Evolutionary conservation across 495 filamentous ascomycete genomes (phyloP).

Genomic region (Aspergillus saccharolyticus): DNA sequence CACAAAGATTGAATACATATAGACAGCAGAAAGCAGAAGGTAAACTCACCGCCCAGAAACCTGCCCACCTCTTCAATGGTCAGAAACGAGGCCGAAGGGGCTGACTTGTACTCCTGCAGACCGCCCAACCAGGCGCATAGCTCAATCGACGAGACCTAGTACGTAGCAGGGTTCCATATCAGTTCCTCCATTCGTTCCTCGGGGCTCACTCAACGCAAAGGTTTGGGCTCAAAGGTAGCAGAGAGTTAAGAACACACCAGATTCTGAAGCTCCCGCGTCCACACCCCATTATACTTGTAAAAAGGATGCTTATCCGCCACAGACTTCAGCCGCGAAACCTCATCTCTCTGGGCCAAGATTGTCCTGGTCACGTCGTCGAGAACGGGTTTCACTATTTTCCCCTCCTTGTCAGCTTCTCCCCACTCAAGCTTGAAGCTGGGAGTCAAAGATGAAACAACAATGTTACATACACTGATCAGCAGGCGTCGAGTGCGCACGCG

Average conservation of each 20-base stretch:
- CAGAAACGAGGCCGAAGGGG: slow-evolving; percentile 51
- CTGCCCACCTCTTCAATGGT: slow-evolving; percentile 84
- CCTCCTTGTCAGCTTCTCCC: background rate
- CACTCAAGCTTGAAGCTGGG: background rate
- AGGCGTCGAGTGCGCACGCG: slow-evolving; percentile 84
- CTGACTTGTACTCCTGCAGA: slow-evolving; percentile 39
- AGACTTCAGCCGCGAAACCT: slow-evolving; percentile 50
- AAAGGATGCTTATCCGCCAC: slow-evolving; percentile 82
- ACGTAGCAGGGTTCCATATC: slow-evolving; percentile 32
- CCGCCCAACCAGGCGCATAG: slow-evolving; percentile 76
- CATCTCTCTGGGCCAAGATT: slow-evolving; percentile 40
- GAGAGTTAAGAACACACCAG: slow-evolving; percentile 47
- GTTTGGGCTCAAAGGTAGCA: background rate
- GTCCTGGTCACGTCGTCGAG: slow-evolving; percentile 39
- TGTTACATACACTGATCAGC: slow-evolving; percentile 64
- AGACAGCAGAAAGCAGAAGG: too few species aligned
- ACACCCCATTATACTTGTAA: slow-evolving; percentile 89
- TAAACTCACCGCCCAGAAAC: slow-evolving; percentile 61
- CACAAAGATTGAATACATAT: too few species aligned
- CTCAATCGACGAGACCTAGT: slow-evolving; percentile 59
- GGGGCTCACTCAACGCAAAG: background rate
- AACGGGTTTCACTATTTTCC: slow-evolving; percentile 34
- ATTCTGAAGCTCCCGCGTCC: slow-evolving; percentile 82
- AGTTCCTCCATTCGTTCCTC: too few species aligned
- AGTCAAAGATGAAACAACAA: too few species aligned